Percentiles rank a stretch among this genome's conserved stretches.
phyloP scores from a whole-genome alignment of 1,284 basidiomycete genomes.

The Leccinum pachyderme region DNA sequence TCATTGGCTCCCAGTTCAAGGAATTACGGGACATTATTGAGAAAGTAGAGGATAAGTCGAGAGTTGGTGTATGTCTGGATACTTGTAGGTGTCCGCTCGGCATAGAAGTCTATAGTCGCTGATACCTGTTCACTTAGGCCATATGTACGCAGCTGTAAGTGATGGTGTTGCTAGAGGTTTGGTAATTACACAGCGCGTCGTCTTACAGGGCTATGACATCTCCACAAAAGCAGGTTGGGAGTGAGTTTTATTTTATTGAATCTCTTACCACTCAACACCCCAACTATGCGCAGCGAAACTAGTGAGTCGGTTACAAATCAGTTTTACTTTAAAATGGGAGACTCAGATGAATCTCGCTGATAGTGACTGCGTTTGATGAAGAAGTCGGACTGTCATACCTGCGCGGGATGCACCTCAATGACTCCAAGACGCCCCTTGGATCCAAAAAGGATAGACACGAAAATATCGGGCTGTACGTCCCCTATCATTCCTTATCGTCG shows the following conservation, averaged over 20 bases:
- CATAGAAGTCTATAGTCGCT: not conserved
- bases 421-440: conserved; percentile 66
- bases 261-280: conserved; percentile 6
- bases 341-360: not conserved
- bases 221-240: conserved; percentile 64
- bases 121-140: conserved; percentile 44
- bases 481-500: not conserved
- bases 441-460: conserved; percentile 79
- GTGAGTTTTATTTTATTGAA: conserved; percentile 40
- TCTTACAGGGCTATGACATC: conserved; percentile 72
- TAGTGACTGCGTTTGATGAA: conserved; percentile 63
- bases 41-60: conserved; percentile 68
- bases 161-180: not conserved
- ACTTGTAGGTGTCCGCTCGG: conserved; percentile 56
- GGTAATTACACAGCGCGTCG: not conserved
- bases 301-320: conserved; percentile 15
- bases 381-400: conserved; percentile 73
- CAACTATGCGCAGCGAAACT: conserved; percentile 15
- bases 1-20: conserved; percentile 71
- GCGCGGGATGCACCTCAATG: conserved; percentile 82
- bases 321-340: not conserved
- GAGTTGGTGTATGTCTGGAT: conserved; percentile 84
- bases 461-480: conserved; percentile 72
- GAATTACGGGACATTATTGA: conserved; percentile 72
- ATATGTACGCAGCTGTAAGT: conserved; percentile 76